Percentiles rank a stretch among this genome's conserved stretches.
Evolutionary conservation across 345 rosid genomes (phyloP).

Genomic region (Pugionium dolabratum): DNA sequence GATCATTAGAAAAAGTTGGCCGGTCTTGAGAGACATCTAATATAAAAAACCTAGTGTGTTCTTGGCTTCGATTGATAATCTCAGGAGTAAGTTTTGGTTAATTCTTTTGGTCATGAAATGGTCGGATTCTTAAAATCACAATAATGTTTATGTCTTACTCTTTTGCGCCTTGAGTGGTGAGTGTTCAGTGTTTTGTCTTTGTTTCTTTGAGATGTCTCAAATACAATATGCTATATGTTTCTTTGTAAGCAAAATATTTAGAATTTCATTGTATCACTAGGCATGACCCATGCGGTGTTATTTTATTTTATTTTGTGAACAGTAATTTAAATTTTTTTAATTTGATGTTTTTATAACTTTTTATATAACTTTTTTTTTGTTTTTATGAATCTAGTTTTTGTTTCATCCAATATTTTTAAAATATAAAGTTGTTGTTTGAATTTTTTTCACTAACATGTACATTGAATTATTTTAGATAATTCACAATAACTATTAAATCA

Average conservation of each 20-base stretch:
- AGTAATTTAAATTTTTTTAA: no score
- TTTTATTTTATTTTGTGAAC: no score
- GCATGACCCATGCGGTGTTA: no score
- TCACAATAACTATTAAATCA: no score
- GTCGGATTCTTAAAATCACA: conserved; percentile 14
- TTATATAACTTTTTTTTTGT: no score
- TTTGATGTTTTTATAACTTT: no score
- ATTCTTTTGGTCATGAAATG: conserved; percentile 22
- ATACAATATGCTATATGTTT: conserved; percentile 9
- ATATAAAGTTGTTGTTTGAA: no score
- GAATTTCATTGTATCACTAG: background rate
- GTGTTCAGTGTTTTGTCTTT: conserved; percentile 14
- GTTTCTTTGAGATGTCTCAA: conserved; percentile 2
- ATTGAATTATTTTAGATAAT: no score
- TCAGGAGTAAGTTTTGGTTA: conserved; percentile 18
- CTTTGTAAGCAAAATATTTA: conserved; percentile 8
- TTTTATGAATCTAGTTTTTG: no score
- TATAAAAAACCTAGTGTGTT: background rate
- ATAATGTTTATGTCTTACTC: conserved; percentile 22
- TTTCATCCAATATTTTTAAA: no score
- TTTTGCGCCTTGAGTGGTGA: conserved; percentile 10
- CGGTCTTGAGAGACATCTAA: conserved; percentile 61
- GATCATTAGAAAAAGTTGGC: conserved; percentile 83
- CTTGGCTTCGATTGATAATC: conserved; percentile 8
- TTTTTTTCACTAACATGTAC: no score